phyloP scores from a whole-genome alignment of 129 eudicot genomes.

The Daucus carota region DNA sequence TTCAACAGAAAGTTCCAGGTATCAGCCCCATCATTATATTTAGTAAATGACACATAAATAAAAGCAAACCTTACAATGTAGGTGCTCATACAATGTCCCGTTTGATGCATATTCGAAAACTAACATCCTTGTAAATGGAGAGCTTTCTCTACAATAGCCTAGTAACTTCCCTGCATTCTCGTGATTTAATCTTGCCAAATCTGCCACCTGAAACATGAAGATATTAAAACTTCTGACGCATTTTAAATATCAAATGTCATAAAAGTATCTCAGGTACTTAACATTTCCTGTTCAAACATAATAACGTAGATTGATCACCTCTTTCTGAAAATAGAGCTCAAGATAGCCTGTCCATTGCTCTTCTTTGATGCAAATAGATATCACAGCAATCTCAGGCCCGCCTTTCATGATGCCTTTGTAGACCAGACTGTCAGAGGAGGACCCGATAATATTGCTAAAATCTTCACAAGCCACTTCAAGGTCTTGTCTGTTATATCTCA shows the following conservation, averaged over 20 bases:
- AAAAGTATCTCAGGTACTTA: neutral
- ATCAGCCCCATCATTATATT: slow-evolving; percentile 10
- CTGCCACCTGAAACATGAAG: slow-evolving; percentile 58
- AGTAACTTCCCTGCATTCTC: slow-evolving; percentile 62
- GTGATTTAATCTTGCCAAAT: slow-evolving; percentile 76
- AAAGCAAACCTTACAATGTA: slow-evolving; percentile 61
- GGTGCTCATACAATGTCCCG: slow-evolving; percentile 89
- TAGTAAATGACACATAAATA: neutral
- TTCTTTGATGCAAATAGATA: slow-evolving; percentile 67
- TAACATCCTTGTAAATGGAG: slow-evolving; percentile 90
- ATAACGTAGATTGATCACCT: slow-evolving; percentile 32
- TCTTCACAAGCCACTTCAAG: slow-evolving; percentile 96
- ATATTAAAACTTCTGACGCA: neutral
- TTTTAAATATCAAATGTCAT: neutral
- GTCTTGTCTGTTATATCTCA: slow-evolving; percentile 57
- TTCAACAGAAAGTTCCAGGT: neutral
- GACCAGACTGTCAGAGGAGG: slow-evolving; percentile 65
- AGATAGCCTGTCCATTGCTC: slow-evolving; percentile 75
- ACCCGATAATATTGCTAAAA: slow-evolving; percentile 93
- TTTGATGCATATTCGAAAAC: slow-evolving; percentile 95
- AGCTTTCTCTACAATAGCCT: slow-evolving; percentile 77
- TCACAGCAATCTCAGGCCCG: slow-evolving; percentile 86
- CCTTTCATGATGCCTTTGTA: slow-evolving; percentile 87
- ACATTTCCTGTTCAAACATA: neutral
- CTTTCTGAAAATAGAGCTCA: slow-evolving; percentile 81